Evolutionary conservation across 345 rosid species (phyloP), one percentile per base, ranked within the genome.

Genomic region (Salix purpurea): DNA sequence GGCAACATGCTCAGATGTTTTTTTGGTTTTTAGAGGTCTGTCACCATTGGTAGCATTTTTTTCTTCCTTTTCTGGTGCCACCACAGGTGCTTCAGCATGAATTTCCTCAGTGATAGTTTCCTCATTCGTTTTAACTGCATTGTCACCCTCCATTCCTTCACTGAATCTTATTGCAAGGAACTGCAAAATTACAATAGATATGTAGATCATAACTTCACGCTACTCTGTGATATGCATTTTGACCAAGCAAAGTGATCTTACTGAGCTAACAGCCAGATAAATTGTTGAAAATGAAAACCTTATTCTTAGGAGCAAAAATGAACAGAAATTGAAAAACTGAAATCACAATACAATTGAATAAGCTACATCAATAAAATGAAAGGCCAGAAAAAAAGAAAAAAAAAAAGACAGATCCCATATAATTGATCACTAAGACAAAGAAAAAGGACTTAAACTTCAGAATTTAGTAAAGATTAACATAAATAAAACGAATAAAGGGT

Each of bases 111-210:
- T 4, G 68, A 82, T 68, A 73, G 34, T 85, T 77, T 77, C 82
- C 50, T 88, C 88, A 70, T 81, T 88, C 83, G 78, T 34, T 14
- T 36, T 50, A 65, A 78, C 76, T 30, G 78, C 84, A 39, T 78
- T 85, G 78, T 83, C 94, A 61, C 93, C 81, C 70, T 86, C 95
- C 99, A 95, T 95, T 69, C 50, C 74, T 50, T n/a, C 12, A 74
- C 34, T 62, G 71, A 50, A 66, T 34, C 76, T 76, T 32, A 50
- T 36, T 34, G 64, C 52, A 42, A 73, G 34, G 18, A 72, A 39
- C 87, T 80, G 78, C 66, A 74, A 69, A 83, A 54, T 72, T 40
- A 50, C 67, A 81, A 72, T 40, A 58, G 64, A 58, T 58, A 23
- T n/a, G 64, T n/a, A 9, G 28, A 58, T 15, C 12, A 4, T 10